Evolutionary conservation across 192 early-diverging fungal genomes (phyloP), one percentile per base, ranked within the genome.

Genomic region (Glomus cerebriforme): DNA sequence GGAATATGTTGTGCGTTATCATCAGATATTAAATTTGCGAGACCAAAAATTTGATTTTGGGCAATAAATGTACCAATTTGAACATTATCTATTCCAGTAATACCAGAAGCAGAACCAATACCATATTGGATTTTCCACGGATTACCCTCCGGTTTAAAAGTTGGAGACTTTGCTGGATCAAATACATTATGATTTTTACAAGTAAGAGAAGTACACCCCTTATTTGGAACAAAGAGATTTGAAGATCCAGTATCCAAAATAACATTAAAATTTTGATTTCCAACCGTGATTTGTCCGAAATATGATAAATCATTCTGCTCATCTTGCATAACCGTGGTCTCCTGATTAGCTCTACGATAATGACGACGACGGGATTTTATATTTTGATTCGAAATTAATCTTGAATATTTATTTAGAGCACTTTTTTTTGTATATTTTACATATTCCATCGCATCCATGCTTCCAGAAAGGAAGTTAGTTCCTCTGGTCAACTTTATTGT

Each of bases 171-270:
- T 19, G 24, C 7, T 3, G 58, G 0, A 58, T 83, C 65, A 54
- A 83, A 85, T 15, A 43, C n/a, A 24, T 39, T 37, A 39, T 81
- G 87, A 19, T 74, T 79, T 22, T 64, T 77, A 63, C 84, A 85
- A 17, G 67, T 27, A 4, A 1, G 31, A 0, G 34, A 34, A n/a
- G 39, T 74, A 59, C 84, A 85, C 81, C 27, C 17, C 0, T 27
- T 73, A 2, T 76, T 70, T 6, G 84, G 84, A 17, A 85, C 80
- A 88, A 88, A 90, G 15, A 89, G 76, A 79, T 89, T 87, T 37
- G 85, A 83, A 3, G 88, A 89, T 27, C 88, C 89, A 3, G 89
- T 90, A 75, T 90, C 89, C 4, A 90, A 82, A 58, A 88, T 83
- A 26, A 87, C 78, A 69, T 90, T 89, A 73, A 90, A 89, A 12